Percentiles rank a stretch among this genome's conserved stretches.
These are phyloP conservation scores for Beauveria pseudobassiana DNA, from an alignment of 2,329 filamentous ascomycete genomes.

Conservation along the genomic window DNA sequence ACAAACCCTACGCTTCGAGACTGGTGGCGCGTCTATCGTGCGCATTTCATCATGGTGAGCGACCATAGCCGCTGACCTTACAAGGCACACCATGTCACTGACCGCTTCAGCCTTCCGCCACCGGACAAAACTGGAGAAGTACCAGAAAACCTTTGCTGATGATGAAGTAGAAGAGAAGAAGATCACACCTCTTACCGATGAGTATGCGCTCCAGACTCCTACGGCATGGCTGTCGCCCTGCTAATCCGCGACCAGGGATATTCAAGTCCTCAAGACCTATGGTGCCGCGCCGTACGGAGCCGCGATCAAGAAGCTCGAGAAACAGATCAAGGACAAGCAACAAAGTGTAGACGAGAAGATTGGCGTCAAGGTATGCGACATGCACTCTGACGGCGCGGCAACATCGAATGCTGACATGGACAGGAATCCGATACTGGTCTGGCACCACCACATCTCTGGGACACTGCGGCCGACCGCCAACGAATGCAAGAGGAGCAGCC, in stretches of 20 bases:
- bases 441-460: constrained; percentile 96
- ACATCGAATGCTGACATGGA: constrained; percentile 16
- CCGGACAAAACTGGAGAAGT: constrained; percentile 95
- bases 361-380: constrained; percentile 58
- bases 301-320: constrained; percentile 92
- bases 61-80: constrained; percentile 11
- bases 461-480: constrained; percentile 94
- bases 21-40: constrained; percentile 18
- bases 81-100: constrained; percentile 18
- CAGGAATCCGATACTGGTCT: constrained; percentile 98
- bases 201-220: constrained; percentile 50
- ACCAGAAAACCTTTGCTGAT: constrained; percentile 92
- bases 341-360: constrained; percentile 99
- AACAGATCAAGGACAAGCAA: constrained; percentile 99
- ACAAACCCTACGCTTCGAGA: not conserved
- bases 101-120: constrained; percentile 75
- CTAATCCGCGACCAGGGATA: constrained; percentile 59
- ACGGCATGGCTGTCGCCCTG: constrained; percentile 15
- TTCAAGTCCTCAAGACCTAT: constrained; percentile 98
- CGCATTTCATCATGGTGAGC: constrained; percentile 36
- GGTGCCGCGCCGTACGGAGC: constrained; percentile 93
- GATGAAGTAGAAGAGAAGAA: constrained; percentile 99
- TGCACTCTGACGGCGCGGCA: constrained; percentile 1
- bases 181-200: constrained; percentile 92
- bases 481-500: constrained; percentile 98